A percentile compares a stretch with the other conserved stretches of the same genome.
phyloP scores from a whole-genome alignment of 768 basidiomycete species.

The Sporobolomyces pararoseus region DNA sequence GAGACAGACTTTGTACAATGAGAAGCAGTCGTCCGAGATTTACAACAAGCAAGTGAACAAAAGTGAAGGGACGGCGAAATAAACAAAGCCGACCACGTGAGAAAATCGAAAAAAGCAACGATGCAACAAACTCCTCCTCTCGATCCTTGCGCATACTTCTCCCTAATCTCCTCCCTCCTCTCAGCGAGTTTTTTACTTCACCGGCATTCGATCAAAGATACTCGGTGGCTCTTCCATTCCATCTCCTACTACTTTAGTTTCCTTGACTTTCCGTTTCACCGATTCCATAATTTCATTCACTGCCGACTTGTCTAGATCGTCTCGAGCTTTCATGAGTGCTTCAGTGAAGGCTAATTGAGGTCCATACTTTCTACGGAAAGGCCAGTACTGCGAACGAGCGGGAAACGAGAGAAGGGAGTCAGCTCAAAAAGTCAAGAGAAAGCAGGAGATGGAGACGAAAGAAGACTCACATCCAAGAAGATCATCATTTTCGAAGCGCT shows the following conservation, averaged over 20 bases:
- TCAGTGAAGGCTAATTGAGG: conserved; percentile 90
- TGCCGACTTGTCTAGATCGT: conserved; percentile 82
- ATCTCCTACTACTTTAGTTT: conserved; percentile 21
- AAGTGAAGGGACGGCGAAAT: no score
- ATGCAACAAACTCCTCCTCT: neutral
- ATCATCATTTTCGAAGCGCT: conserved; percentile 40
- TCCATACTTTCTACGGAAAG: conserved; percentile 86
- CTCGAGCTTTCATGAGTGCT: conserved; percentile 77
- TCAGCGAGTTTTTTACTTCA: conserved; percentile 17
- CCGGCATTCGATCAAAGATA: conserved; percentile 37
- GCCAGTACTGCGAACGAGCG: conserved; percentile 32
- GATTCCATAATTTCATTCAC: conserved; percentile 64
- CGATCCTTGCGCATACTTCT: neutral
- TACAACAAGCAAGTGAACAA: no score
- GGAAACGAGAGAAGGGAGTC: no score
- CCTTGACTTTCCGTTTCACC: conserved; percentile 34
- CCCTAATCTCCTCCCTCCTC: no score
- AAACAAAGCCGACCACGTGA: no score
- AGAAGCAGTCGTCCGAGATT: no score
- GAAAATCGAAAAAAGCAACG: neutral
- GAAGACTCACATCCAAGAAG: conserved; percentile 40
- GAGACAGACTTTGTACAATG: no score
- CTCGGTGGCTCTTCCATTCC: conserved; percentile 21
- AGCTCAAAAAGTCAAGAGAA: neutral
- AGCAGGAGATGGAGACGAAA: neutral